Evolutionary conservation across 2,329 filamentous ascomycete genomes (phyloP), one percentile per base, ranked within the genome.

Genomic region (Aspergillus clavatus): DNA sequence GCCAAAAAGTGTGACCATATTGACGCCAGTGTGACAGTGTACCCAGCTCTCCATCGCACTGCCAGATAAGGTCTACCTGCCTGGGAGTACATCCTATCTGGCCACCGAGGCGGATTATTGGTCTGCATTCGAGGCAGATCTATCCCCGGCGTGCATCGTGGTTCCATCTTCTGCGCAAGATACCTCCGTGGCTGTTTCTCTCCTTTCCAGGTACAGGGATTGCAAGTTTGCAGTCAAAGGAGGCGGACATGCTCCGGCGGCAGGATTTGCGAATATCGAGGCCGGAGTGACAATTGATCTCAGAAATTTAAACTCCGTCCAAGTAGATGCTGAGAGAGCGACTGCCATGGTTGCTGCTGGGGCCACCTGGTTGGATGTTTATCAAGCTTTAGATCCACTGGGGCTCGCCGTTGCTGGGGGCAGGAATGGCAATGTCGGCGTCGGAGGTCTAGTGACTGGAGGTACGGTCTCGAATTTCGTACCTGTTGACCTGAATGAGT

Each of bases 261-360:
- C 28, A 7, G 28, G 28, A 16, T 14, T 8, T 31, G 28, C 28
- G 2, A 31, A 31, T 8, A 31, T 31, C 5, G n/a, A 31, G 5
- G n/a, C 14, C 28, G 28, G 28, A 1, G 28, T 31, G 28, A 16
- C 28, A 7, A 16, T 31, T 31, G 28, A 31, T 16, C 28, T 31
- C 6, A 31, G n/a, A 3, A 16, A n/a, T 8, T 31, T 31, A 4
- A 31, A 31, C 5, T 31, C n/a, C n/a, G n/a, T n/a, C n/a, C n/a
- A n/a, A n/a, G n/a, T n/a, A n/a, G n/a, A n/a, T n/a, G n/a, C n/a
- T n/a, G n/a, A n/a, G n/a, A n/a, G n/a, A n/a, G n/a, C n/a, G n/a
- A n/a, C n/a, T n/a, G n/a, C n/a, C n/a, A n/a, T n/a, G 6, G 43
- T 70, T 36, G 66, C 60, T 2, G 50, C 66, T 4, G 68, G 68